Base-by-base conservation (phyloP, 106 monocot genomes). In the Acorus calamus region DNA sequence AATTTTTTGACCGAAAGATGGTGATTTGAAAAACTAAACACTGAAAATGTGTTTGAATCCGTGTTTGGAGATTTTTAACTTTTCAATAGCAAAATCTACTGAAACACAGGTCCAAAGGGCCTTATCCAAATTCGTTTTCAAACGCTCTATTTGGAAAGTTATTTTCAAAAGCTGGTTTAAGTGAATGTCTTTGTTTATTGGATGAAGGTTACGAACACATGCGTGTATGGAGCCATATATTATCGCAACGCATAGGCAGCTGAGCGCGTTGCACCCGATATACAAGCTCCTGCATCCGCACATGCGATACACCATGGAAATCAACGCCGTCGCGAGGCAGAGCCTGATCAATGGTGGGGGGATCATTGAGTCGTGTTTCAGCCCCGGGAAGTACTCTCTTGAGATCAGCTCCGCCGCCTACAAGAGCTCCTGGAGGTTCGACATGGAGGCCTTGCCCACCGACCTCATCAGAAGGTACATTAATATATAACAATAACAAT, bases 251-350 rank as follows among this genome's bases (percentile, higher is more conserved):
- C 79, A 88, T 59, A 72, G 92, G 62, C 88, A 85, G 52, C 85
- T 93, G 54, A 93, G 88, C 54, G 56, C 48, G 9, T 80, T 93
- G 82, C 92, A 92, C 67, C 92, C 92, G 2, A 65, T 92, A 8
- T 80, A 77, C 69, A 78, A 70, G 71, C 73, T 93, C 28, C 28
- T 28, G 28, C 28, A 28, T 1, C 28, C 28, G 28, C 28, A 28
- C 28, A 28, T 28, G 28, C 28, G 28, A 28, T 28, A 28, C 77
- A 86, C 86, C 42, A 74, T 86, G 91, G 81, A 83, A 62, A 91
- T 91, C 61, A 86, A 91, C 67, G 90, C 78, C 8, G 53, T 83
- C 12, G 90, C 86, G 8, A 77, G 90, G 0, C 74, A 83, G 53
- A 73, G 56, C 53, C 78, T 90, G 12, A 83, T 90, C 54, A 86